Evolutionary conservation across 1,284 basidiomycete genomes (phyloP).

Genomic region (Wallemia mellicola): DNA sequence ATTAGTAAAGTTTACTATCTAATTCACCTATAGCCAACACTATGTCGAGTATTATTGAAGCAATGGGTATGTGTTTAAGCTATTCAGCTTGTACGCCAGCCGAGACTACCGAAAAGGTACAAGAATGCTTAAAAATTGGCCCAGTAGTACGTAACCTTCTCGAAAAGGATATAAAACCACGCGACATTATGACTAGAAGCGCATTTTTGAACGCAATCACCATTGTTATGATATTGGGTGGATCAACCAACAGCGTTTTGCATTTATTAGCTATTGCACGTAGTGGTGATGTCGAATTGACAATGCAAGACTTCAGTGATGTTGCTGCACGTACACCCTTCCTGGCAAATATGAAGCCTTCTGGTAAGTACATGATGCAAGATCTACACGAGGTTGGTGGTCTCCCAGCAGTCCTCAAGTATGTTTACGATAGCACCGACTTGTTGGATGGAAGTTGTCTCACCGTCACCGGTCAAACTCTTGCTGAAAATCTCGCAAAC

Average conservation of each 20-base stretch:
- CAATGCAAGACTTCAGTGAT: slow-evolving; percentile 74
- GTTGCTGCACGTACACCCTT: slow-evolving; percentile 73
- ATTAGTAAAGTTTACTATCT: no score
- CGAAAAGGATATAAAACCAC: slow-evolving; percentile 60
- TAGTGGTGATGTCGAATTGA: slow-evolving; percentile 56
- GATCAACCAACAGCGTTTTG: slow-evolving; percentile 65
- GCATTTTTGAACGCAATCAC: slow-evolving; percentile 80
- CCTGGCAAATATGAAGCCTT: slow-evolving; percentile 78
- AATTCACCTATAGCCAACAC: no score
- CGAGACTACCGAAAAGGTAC: slow-evolving; percentile 31
- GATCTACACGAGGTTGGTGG: slow-evolving; percentile 77
- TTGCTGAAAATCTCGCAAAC: slow-evolving; percentile 56
- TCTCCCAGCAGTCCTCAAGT: slow-evolving; percentile 50
- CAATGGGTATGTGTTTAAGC: slow-evolving; percentile 68
- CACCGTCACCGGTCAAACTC: slow-evolving; percentile 78
- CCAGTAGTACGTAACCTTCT: slow-evolving; percentile 51
- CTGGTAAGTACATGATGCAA: slow-evolving; percentile 87
- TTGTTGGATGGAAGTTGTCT: slow-evolving; percentile 68
- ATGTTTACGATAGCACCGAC: slow-evolving; percentile 56
- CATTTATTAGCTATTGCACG: slow-evolving; percentile 32
- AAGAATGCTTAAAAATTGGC: slow-evolving; percentile 59
- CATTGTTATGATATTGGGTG: slow-evolving; percentile 52
- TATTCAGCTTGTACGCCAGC: slow-evolving; percentile 66
- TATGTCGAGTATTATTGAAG: slow-evolving; percentile 41
- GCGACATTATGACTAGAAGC: slow-evolving; percentile 62